These are phyloP conservation scores for Fusarium setosum DNA, from an alignment of 2,329 filamentous ascomycete species.

Conservation along the genomic window DNA sequence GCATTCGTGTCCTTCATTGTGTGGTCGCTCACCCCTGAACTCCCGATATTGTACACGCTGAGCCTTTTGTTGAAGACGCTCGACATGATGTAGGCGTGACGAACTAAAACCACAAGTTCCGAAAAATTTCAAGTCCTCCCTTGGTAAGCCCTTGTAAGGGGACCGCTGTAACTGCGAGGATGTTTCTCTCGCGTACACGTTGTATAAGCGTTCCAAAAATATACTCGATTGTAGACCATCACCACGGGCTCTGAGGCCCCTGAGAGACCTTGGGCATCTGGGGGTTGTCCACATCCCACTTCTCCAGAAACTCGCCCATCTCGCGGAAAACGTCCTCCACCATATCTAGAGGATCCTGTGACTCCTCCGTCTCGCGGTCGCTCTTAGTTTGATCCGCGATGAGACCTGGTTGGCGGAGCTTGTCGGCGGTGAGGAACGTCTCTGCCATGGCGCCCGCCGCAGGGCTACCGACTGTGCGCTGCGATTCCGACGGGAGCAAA, in stretches of 20 bases:
- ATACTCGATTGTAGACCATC: slow-evolving; percentile 1
- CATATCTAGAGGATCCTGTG: slow-evolving; percentile 49
- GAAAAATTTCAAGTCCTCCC: neutral
- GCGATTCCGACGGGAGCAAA: slow-evolving; percentile 56
- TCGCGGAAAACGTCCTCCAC: slow-evolving; percentile 52
- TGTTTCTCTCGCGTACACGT: too few relatives aligned
- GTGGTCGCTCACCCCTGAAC: slow-evolving; percentile 12
- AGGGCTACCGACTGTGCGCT: slow-evolving; percentile 44
- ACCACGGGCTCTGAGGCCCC: slow-evolving; percentile 44
- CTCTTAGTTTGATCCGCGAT: slow-evolving; percentile 15
- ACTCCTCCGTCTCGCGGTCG: slow-evolving; percentile 28
- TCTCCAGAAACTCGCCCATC: slow-evolving; percentile 49
- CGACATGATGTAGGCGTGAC: neutral
- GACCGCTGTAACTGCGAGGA: too few relatives aligned
- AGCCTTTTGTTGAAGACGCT: slow-evolving; percentile 7
- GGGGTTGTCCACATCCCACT: slow-evolving; percentile 48
- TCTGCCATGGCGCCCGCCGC: slow-evolving; percentile 41
- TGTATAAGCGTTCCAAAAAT: neutral
- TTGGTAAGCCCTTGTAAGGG: too few relatives aligned
- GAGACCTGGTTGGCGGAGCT: slow-evolving; percentile 15
- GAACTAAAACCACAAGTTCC: neutral
- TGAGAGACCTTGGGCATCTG: slow-evolving; percentile 26
- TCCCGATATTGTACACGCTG: slow-evolving; percentile 14
- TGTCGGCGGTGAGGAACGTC: slow-evolving; percentile 39
- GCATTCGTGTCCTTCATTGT: slow-evolving; percentile 20